Percentiles rank a stretch among this genome's conserved stretches.
These are phyloP conservation scores for Venturia aucupariae DNA, from an alignment of 2,329 filamentous ascomycete species.

Conservation along the genomic window DNA sequence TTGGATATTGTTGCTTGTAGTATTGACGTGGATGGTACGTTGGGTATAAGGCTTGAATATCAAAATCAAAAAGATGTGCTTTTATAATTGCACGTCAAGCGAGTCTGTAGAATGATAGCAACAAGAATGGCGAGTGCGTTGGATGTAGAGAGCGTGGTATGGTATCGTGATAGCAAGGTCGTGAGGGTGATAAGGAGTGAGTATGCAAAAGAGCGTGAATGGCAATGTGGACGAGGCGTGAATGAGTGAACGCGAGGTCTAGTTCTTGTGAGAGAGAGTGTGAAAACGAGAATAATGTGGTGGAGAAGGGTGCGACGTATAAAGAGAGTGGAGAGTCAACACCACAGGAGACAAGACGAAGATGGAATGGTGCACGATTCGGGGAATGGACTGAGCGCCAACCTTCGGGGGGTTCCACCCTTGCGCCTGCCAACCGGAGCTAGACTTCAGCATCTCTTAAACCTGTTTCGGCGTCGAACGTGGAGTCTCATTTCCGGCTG, in stretches of 20 bases:
- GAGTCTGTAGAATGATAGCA: neutral
- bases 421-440: neutral
- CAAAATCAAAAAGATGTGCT: neutral
- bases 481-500: neutral
- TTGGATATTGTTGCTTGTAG: neutral
- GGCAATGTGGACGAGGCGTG: neutral
- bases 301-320: neutral
- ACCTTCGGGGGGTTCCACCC: neutral
- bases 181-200: neutral
- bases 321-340: neutral
- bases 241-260: slow-evolving; percentile 12
- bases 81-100: neutral
- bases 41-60: slow-evolving; percentile 1
- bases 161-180: neutral
- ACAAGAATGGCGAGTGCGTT: neutral
- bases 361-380: neutral
- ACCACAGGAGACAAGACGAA: slow-evolving; percentile 1
- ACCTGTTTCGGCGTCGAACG: neutral
- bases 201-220: slow-evolving; percentile 3
- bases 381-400: neutral
- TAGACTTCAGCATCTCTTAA: slow-evolving; percentile 1
- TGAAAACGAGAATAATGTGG: neutral
- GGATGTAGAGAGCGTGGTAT: neutral
- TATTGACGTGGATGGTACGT: neutral
- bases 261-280: neutral